Conservation (phyloP, 306 rosid genomes). For the Hippophae rhamnoides region DNA sequence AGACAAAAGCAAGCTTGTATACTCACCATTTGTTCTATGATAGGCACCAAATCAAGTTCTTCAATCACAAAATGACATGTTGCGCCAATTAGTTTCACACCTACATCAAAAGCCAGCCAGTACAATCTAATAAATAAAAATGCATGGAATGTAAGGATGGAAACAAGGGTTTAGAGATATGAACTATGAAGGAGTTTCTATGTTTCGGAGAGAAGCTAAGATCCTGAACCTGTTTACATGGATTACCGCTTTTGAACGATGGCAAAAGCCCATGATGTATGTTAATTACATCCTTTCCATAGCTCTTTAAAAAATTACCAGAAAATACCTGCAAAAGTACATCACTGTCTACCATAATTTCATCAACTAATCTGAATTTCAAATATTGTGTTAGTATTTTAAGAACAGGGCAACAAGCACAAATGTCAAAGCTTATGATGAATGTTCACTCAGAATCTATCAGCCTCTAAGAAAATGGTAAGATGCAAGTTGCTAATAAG, state of each 20-base stretch:
- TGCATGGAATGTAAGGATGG: conserved; percentile 23
- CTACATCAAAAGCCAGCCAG: conserved; percentile 94
- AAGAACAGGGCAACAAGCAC: too few relatives aligned
- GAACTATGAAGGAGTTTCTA: conserved; percentile 4
- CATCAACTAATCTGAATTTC: too few relatives aligned
- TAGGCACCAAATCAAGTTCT: conserved; percentile 84
- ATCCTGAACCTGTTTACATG: conserved; percentile 68
- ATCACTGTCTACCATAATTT: conserved; percentile 1
- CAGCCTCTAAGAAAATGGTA: too few relatives aligned
- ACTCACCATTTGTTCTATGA: conserved; percentile 92
- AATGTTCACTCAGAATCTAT: too few relatives aligned
- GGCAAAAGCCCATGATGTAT: conserved; percentile 96
- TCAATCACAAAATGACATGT: conserved; percentile 91
- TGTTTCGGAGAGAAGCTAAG: conserved; percentile 11
- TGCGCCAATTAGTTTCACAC: conserved; percentile 92
- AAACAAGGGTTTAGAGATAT: conserved; percentile 10
- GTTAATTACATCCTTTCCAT: conserved; percentile 79
- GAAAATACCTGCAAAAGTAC: conserved; percentile 61
- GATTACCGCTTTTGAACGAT: conserved; percentile 85
- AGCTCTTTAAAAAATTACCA: conserved; percentile 54
- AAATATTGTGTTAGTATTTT: too few relatives aligned
- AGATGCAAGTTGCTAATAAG: too few relatives aligned
- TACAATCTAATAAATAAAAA: conserved; percentile 18
- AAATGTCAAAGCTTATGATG: too few relatives aligned
- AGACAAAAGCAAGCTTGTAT: conserved; percentile 1